phyloP scores from a whole-genome alignment of 148 eudicot species.

The Salicornia ramosissima region DNA sequence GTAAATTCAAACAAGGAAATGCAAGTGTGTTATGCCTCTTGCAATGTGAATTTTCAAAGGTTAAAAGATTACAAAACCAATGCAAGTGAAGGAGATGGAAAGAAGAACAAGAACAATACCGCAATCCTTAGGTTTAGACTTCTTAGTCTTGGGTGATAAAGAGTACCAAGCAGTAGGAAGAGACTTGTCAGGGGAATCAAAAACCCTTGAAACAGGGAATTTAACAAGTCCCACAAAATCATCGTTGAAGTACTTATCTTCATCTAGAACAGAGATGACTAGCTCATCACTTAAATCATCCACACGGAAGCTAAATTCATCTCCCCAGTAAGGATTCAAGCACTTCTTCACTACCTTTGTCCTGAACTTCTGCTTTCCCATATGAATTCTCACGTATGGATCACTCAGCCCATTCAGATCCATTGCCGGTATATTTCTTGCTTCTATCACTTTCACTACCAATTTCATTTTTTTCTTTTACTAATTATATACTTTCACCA shows the following conservation, averaged over 20 bases:
- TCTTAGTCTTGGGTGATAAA: constrained; percentile 65
- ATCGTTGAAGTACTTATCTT: constrained; percentile 79
- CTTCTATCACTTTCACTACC: constrained; percentile 65
- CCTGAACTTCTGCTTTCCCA: constrained; percentile 65
- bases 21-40: too few species aligned
- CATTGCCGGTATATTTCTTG: constrained; percentile 74
- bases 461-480: constrained; percentile 25
- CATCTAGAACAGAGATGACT: constrained; percentile 70
- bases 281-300: constrained; percentile 87
- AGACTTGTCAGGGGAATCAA: constrained; percentile 74
- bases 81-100: background rate
- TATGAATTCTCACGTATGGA: constrained; percentile 79
- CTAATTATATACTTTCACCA: background rate
- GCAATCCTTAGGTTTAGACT: constrained; percentile 67
- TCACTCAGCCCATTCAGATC: constrained; percentile 91
- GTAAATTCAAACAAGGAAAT: background rate
- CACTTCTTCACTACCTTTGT: constrained; percentile 84
- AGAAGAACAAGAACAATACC: constrained; percentile 33
- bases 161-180: constrained; percentile 86
- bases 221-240: constrained; percentile 80
- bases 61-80: too few species aligned
- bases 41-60: too few species aligned
- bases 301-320: constrained; percentile 66
- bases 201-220: constrained; percentile 58
- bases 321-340: constrained; percentile 87